These are phyloP conservation scores for Aspergillus pseudoterreus DNA, from an alignment of 2,329 filamentous ascomycete genomes.

Conservation along the genomic window DNA sequence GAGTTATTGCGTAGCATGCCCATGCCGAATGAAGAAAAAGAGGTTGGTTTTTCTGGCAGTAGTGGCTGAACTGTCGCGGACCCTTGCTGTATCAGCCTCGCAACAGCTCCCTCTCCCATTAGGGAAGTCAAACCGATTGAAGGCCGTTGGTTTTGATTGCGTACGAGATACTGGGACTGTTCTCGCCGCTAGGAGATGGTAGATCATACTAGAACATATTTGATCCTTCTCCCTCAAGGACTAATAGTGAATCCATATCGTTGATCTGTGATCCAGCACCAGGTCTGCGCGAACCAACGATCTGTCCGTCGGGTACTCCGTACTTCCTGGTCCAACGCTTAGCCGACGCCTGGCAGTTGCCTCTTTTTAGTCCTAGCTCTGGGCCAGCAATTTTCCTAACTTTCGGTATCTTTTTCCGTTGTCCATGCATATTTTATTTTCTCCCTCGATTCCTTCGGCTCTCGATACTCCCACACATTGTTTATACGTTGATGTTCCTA, in stretches of 20 bases:
- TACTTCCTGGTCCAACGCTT: constrained; percentile 14
- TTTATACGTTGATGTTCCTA: constrained; percentile 8
- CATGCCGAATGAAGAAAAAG: background rate
- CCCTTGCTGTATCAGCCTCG: background rate
- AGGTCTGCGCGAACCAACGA: constrained; percentile 19
- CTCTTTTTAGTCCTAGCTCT: constrained; percentile 2
- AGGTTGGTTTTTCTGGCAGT: background rate
- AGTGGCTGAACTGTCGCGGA: background rate
- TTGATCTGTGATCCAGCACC: constrained; percentile 1
- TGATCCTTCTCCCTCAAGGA: background rate
- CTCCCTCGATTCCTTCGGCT: constrained; percentile 1
- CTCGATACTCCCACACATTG: background rate
- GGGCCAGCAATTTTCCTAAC: background rate
- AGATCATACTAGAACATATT: background rate
- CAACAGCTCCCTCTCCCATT: background rate
- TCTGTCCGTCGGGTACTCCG: constrained; percentile 8
- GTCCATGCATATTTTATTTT: background rate
- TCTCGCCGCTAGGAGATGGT: background rate
- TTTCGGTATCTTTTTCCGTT: background rate
- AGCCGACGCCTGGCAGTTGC: background rate
- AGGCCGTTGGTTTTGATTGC: background rate
- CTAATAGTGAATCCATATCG: background rate
- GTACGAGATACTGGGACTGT: background rate
- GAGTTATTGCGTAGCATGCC: background rate
- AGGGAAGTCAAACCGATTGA: background rate